These are phyloP conservation scores for Fusarium hainanense DNA, from an alignment of 2,329 filamentous ascomycete species.

Conservation along the genomic window DNA sequence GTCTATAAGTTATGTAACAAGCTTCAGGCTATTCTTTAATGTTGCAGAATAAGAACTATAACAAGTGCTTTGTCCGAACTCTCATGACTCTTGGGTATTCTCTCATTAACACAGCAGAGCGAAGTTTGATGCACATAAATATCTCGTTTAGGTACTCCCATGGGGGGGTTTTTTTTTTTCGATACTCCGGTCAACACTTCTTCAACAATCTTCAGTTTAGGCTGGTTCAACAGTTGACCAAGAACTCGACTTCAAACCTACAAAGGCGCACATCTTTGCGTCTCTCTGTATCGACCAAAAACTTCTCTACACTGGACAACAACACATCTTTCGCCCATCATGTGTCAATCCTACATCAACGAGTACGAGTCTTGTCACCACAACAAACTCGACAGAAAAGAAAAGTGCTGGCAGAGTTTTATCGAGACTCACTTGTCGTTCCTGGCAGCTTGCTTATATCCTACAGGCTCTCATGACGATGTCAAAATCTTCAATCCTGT, in stretches of 20 bases:
- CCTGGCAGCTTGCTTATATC: background rate
- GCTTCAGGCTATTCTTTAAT: background rate
- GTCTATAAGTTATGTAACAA: background rate
- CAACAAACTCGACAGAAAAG: background rate
- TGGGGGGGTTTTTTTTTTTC: background rate
- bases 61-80: constrained; percentile 20
- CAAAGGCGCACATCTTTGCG: background rate
- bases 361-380: constrained; percentile 9
- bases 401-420: constrained; percentile 9
- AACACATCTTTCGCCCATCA: background rate
- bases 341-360: constrained; percentile 6
- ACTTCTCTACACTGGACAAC: background rate
- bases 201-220: background rate
- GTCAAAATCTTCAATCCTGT: background rate
- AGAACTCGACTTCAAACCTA: background rate
- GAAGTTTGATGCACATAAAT: background rate
- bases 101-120: background rate
- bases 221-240: background rate
- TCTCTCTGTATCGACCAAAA: background rate
- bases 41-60: constrained; percentile 8
- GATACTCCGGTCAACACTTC: background rate
- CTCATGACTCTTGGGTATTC: background rate
- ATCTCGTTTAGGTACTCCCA: background rate
- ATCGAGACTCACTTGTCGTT: background rate
- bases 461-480: background rate